phyloP scores from a whole-genome alignment of 2,329 filamentous ascomycete species.

The Apiospora sp. region DNA sequence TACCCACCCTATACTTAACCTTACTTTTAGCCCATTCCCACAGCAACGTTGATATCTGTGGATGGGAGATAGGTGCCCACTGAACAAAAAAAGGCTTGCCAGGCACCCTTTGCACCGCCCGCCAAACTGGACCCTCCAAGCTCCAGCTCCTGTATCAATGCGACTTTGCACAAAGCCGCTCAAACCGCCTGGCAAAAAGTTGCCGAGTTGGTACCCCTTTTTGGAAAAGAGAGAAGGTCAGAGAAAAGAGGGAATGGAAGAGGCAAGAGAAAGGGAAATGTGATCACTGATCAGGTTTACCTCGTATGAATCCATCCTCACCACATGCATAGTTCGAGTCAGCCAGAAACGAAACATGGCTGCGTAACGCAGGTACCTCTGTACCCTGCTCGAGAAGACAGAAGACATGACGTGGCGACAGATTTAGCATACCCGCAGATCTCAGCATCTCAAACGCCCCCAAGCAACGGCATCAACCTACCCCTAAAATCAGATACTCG shows the following conservation, averaged over 20 bases:
- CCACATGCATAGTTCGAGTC: neutral
- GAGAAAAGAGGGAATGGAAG: neutral
- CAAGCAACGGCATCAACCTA: neutral
- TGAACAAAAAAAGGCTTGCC: neutral
- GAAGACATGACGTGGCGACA: neutral
- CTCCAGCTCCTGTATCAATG: neutral
- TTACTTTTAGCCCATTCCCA: neutral
- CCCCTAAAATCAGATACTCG: neutral
- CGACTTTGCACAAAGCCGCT: neutral
- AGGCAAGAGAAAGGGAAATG: no score
- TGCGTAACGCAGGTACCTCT: neutral
- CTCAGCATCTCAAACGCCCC: conserved; percentile 12
- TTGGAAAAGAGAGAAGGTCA: neutral
- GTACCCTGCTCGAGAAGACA: neutral
- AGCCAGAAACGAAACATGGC: neutral
- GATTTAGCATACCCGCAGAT: conserved; percentile 4
- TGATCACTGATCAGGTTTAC: no score
- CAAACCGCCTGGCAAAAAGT: neutral
- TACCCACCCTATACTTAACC: neutral
- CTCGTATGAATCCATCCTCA: no score
- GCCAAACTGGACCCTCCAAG: neutral
- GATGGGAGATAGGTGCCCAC: no score
- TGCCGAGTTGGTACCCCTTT: neutral
- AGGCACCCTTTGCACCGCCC: neutral
- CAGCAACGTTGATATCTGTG: neutral